Evolutionary conservation across 805 yeast genomes (phyloP).

Genomic region (Yamadazyma tumulicola): DNA sequence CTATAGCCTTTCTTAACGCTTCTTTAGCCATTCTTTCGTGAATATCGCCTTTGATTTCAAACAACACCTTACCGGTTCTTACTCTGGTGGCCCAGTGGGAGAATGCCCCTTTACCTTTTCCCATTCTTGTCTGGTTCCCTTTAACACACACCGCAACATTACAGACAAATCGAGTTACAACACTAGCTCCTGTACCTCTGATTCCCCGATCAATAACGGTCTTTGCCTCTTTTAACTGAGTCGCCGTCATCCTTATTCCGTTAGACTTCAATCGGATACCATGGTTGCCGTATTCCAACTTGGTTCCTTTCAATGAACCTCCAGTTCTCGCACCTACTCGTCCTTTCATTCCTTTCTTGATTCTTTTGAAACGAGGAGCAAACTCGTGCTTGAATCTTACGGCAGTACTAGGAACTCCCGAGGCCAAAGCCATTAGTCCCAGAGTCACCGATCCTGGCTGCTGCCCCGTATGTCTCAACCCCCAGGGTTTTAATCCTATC

Average conservation of each 20-base stretch:
- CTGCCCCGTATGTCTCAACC: too few species aligned
- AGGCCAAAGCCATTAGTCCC: too few species aligned
- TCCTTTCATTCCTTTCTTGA: constrained; percentile 85
- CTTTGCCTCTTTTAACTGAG: constrained; percentile 89
- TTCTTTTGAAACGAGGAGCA: constrained; percentile 70
- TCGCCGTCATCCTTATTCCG: constrained; percentile 82
- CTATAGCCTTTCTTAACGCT: constrained; percentile 84
- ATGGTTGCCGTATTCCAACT: constrained; percentile 73
- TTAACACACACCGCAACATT: constrained; percentile 89
- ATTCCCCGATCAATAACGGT: constrained; percentile 78
- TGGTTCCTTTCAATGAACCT: constrained; percentile 86
- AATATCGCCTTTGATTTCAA: constrained; percentile 76
- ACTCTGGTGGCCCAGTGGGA: constrained; percentile 97
- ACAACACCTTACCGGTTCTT: constrained; percentile 89
- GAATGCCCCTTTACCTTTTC: constrained; percentile 97
- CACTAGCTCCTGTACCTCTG: constrained; percentile 70
- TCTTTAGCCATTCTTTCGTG: constrained; percentile 91
- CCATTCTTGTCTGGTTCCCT: constrained; percentile 99
- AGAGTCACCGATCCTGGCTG: too few species aligned
- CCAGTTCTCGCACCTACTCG: constrained; percentile 93
- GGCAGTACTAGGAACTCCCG: neutral
- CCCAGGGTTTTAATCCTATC: too few species aligned
- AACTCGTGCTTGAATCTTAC: constrained; percentile 59
- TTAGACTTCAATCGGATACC: constrained; percentile 88
- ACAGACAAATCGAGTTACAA: constrained; percentile 78